These are phyloP conservation scores for Hygrophorus russula DNA, from an alignment of 768 basidiomycete species.

Conservation along the genomic window DNA sequence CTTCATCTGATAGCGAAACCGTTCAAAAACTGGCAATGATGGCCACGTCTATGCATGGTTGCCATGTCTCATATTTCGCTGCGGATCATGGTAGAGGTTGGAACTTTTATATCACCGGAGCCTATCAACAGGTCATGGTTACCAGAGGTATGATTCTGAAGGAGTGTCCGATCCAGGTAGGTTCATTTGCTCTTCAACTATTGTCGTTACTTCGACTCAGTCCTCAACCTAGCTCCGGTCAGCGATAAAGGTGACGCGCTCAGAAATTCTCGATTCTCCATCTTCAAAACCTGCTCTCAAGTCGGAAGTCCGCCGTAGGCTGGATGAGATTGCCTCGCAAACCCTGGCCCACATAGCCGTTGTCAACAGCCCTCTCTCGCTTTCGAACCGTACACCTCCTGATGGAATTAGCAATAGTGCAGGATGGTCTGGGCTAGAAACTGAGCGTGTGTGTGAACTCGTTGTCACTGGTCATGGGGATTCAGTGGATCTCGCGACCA, in stretches of 20 bases:
- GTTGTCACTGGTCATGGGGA: slow-evolving; percentile 85
- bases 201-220: slow-evolving; percentile 11
- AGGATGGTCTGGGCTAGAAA: slow-evolving; percentile 86
- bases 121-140: slow-evolving; percentile 87
- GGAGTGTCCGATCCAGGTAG: slow-evolving; percentile 78
- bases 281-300: slow-evolving; percentile 73
- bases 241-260: slow-evolving; percentile 82
- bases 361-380: slow-evolving; percentile 71
- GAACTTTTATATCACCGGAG: slow-evolving; percentile 87
- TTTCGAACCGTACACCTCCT: slow-evolving; percentile 66
- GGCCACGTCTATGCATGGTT: slow-evolving; percentile 72
- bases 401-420: slow-evolving; percentile 67
- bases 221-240: slow-evolving; percentile 52
- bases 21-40: slow-evolving; percentile 71
- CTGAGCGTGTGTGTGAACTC: slow-evolving; percentile 87
- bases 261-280: slow-evolving; percentile 84
- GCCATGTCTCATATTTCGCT: slow-evolving; percentile 70
- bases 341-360: slow-evolving; percentile 92
- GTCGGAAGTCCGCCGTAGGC: slow-evolving; percentile 65
- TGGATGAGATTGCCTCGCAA: slow-evolving; percentile 92
- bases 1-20: slow-evolving; percentile 39
- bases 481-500: slow-evolving; percentile 84
- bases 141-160: slow-evolving; percentile 83
- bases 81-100: slow-evolving; percentile 64
- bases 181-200: slow-evolving; percentile 11